Base-by-base conservation (phyloP, 2,329 filamentous ascomycete genomes). In the Dactylonectria estremocensis region DNA sequence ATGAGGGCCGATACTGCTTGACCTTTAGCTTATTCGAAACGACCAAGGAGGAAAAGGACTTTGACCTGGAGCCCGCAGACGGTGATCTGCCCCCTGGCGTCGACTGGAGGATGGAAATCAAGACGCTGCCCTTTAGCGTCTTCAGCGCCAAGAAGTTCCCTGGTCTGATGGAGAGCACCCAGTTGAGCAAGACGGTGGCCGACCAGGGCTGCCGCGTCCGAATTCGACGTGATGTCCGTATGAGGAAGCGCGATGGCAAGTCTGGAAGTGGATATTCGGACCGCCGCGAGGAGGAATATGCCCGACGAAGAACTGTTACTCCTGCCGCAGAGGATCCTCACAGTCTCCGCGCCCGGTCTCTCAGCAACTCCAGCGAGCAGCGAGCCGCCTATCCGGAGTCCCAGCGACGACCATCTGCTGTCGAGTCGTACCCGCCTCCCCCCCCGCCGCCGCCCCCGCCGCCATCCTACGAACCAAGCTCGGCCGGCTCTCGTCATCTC, bases 101-200 rank as follows among this genome's bases (percentile, higher is more conserved):
- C 70, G 92, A 95, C 77, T 95, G 94, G 83, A 89, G 95, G 61
- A 89, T 98, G 83, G 94, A 97, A 80, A 93, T 98, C 76, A 95
- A 95, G 85, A 97, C 96, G 0, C 83, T 88, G 13, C 90, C 93
- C 0, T 98, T 99, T 80, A 91, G 90, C 55, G 96, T 98, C 48
- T 98, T 89, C 84, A 98, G 95, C 75, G 96, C 96, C 58, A 99
- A 98, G 90, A 98, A 98, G 84, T 99, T 99, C 83, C 96, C 96
- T 16, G 96, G 95, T 18, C 85, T 98, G 66, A 92, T 93, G 50
- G 94, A 96, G 80, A 98, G 95, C 83, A 99, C 96, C 0, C 85
- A 89, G 13, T 86, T 98, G 56, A 98, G 95, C 82, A 92, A 95
- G 69, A 92, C 94, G 40, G 95, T 99, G 49, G 95, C 95, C 18